A percentile compares a stretch with the other conserved stretches of the same genome.
phyloP scores from a whole-genome alignment of 2,329 filamentous ascomycete species.

The Colletotrichum agaves region DNA sequence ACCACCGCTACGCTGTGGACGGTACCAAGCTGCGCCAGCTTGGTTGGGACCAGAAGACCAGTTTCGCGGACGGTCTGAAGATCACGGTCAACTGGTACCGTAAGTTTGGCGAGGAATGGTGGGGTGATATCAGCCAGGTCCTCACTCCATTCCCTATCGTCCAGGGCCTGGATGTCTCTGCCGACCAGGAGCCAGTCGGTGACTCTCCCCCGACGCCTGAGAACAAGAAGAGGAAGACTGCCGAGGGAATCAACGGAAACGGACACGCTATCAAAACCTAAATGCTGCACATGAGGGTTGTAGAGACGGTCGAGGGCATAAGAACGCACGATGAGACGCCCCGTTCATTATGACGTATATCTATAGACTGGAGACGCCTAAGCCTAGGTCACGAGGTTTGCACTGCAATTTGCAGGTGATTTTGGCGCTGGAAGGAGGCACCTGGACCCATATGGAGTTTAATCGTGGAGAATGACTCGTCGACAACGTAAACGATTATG shows the following conservation, averaged over 20 bases:
- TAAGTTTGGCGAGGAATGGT: slow-evolving; percentile 74
- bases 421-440: slow-evolving; percentile 27
- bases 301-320: not conserved
- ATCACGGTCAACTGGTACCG: slow-evolving; percentile 78
- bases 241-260: slow-evolving; percentile 31
- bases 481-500: not conserved
- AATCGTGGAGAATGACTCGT: slow-evolving; percentile 12
- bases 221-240: slow-evolving; percentile 40
- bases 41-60: slow-evolving; percentile 76
- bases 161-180: slow-evolving; percentile 63
- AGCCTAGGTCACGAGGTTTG: slow-evolving; percentile 13
- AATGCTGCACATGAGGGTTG: not conserved
- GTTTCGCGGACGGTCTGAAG: slow-evolving; percentile 70
- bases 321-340: not conserved
- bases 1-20: slow-evolving; percentile 78
- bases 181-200: slow-evolving; percentile 57
- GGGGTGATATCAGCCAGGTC: slow-evolving; percentile 77
- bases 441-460: slow-evolving; percentile 21
- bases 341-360: slow-evolving; percentile 5
- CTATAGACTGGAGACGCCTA: slow-evolving; percentile 11
- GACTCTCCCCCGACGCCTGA: slow-evolving; percentile 43
- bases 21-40: slow-evolving; percentile 73
- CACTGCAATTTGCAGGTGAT: slow-evolving; percentile 24
- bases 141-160: slow-evolving; percentile 75
- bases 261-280: slow-evolving; percentile 23